Conservation (phyloP, 2,329 filamentous ascomycete species). For the Arthrocladium fulminans region DNA sequence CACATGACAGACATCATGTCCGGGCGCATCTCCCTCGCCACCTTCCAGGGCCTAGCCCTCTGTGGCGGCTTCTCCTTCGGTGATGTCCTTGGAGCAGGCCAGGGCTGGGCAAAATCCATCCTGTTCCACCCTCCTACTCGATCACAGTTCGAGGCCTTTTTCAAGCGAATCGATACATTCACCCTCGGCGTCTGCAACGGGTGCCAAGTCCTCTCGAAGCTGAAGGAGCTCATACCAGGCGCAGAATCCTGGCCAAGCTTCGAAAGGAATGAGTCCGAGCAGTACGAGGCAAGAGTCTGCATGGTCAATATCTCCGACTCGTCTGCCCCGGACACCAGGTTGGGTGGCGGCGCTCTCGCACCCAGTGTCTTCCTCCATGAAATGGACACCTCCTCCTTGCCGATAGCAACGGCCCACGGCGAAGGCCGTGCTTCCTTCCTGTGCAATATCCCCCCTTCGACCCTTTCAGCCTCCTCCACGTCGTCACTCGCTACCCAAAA, state of each 20-base stretch:
- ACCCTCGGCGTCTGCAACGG: constrained; percentile 93
- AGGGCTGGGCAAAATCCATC: constrained; percentile 92
- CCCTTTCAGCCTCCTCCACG: constrained; percentile 2
- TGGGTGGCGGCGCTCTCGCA: constrained; percentile 11
- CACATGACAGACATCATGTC: constrained; percentile 92
- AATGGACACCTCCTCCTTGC: constrained; percentile 73
- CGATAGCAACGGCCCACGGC: constrained; percentile 82
- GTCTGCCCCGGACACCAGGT: constrained; percentile 26
- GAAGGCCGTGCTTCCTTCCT: constrained; percentile 73
- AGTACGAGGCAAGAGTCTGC: constrained; percentile 79
- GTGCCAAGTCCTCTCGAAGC: constrained; percentile 82
- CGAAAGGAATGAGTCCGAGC: constrained; percentile 72
- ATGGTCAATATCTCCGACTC: constrained; percentile 74
- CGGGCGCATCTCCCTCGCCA: constrained; percentile 65
- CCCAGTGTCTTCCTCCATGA: constrained; percentile 82
- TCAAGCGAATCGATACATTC: constrained; percentile 81
- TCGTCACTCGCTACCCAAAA: constrained; percentile 31
- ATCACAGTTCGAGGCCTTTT: constrained; percentile 74
- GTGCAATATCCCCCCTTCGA: constrained; percentile 30
- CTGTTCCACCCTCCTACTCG: constrained; percentile 70
- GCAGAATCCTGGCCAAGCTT: constrained; percentile 75
- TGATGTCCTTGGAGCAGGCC: constrained; percentile 84
- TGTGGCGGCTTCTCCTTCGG: constrained; percentile 96
- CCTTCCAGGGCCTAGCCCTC: constrained; percentile 83
- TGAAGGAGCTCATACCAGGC: constrained; percentile 80